Evolutionary conservation across 257 asterid genomes (phyloP), one percentile per base, ranked within the genome.

Genomic region (Salvia hispanica): DNA sequence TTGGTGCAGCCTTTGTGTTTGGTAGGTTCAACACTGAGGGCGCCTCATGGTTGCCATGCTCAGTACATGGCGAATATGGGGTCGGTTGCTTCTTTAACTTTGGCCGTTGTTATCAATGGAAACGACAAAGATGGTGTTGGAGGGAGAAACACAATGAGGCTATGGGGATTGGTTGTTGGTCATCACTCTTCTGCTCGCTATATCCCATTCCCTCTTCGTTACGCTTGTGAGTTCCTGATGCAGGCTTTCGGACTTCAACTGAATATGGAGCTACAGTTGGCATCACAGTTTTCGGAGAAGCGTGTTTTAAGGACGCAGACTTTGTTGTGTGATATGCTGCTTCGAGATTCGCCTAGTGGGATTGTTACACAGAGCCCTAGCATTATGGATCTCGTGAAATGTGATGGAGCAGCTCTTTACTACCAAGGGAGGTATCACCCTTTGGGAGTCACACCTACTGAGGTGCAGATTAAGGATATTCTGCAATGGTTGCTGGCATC

Each of bases 141-240:
- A 53, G 88, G 89, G 15, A 76, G 85, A 64, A 85, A 85, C 67
- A 65, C 88, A 3, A 88, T 78, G 95, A 82, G 87, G 79, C 87
- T 90, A n/a, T 90, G 97, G 97, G 95, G 95, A 18, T 78, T 90
- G 83, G 97, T 90, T 52, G 95, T 86, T 13, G 93, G 97, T 67
- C 97, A 90, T 56, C 97, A 90, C 79, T 84, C 94, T 48, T 85
- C 92, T 48, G 83, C 85, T 56, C 74, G 89, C 40, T 78, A 74
- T 60, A 64, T 83, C 66, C 92, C 95, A 3, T 90, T 90, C 83
- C 95, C 97, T 0, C 92, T 88, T 55, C 88, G 97, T 31, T 88
- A 84, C 70, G 95, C 97, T 36, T 90, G 97, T 69, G 97, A 90
- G 69, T 90, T 90, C 76, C 76, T 90, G 54, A 90, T 90, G 95